Base-by-base conservation (phyloP, 306 rosid genomes). In the Sicyos baderoa region DNA sequence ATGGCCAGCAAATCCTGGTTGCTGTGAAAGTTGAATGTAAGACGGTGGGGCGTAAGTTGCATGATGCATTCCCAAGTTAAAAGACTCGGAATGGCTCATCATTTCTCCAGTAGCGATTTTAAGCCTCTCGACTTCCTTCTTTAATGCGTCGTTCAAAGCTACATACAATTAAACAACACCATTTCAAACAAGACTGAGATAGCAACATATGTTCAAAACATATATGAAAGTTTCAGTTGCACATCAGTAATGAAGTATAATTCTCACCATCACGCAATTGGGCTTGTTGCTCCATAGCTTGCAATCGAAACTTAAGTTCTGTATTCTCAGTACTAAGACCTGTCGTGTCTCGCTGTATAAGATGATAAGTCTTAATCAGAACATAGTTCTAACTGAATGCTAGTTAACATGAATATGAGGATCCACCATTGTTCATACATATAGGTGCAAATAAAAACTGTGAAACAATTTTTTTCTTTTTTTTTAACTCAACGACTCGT, bases 261-360 rank as follows among this genome's bases (percentile, higher is more conserved):
- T 54, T 61, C 78, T 76, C 84, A 94, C 99, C 95, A 69, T 94
- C 96, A 9, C 97, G 95, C 80, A 90, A 85, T 74, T 90, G 97
- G 64, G 97, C 99, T 67, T 94, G 99, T 80, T 94, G 99, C 73
- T 94, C 99, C 99, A 94, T 90, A 77, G 92, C 89, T 79, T 90
- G 97, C 70, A 94, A 77, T 6, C 99, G 95, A 78, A 84, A 89
- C 79, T 90, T 94, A 72, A 94, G 99, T 86, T 94, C 95, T 27
- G 97, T 87, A 70, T 94, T 94, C 82, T 94, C 99, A 48, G 84
- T 54, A 81, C 87, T 88, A 73, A 94, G 78, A 67, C 95, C 95
- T 40, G 84, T 83, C 51, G 99, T 90, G 77, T 94, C 97, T 79
- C 97, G 84, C 99, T 94, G 35, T 27, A 37, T 4, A 37, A 37